A percentile compares a stretch with the other conserved stretches of the same genome.
These are phyloP conservation scores for Papiliotrema fonsecae DNA, from an alignment of 1,284 basidiomycete genomes.

Conservation along the genomic window DNA sequence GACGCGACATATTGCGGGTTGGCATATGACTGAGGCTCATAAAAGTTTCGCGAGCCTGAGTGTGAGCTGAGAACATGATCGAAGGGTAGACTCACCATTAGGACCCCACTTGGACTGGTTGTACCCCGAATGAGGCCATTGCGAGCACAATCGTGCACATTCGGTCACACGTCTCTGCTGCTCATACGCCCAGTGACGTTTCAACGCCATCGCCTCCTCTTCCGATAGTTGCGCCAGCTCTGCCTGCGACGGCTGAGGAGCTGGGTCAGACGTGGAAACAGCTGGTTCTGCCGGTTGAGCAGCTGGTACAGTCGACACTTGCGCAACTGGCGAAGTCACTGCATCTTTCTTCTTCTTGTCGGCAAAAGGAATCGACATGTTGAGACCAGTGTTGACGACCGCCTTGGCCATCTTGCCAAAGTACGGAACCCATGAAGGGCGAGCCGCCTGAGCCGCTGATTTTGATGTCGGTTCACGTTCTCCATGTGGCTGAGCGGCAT, in stretches of 20 bases:
- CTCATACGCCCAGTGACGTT: slow-evolving; percentile 32
- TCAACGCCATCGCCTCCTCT: slow-evolving; percentile 9
- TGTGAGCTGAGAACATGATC: background rate
- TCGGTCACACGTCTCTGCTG: slow-evolving; percentile 31
- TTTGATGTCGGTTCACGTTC: background rate
- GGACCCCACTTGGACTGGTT: slow-evolving; percentile 69
- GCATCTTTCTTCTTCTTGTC: slow-evolving; percentile 6
- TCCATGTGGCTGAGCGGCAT: slow-evolving; percentile 8
- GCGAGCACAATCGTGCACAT: slow-evolving; percentile 47
- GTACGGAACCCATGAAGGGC: slow-evolving; percentile 33
- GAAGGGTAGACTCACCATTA: slow-evolving; percentile 51
- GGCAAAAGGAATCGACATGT: slow-evolving; percentile 15
- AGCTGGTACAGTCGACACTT: no score
- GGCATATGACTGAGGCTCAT: slow-evolving; percentile 66
- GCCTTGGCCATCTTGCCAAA: slow-evolving; percentile 42
- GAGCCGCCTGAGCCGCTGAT: slow-evolving; percentile 2
- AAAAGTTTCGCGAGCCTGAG: slow-evolving; percentile 46
- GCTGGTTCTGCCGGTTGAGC: background rate
- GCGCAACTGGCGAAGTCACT: background rate
- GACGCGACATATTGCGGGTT: slow-evolving; percentile 60
- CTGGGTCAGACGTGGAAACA: background rate
- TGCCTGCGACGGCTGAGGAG: slow-evolving; percentile 6
- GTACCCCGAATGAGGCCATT: slow-evolving; percentile 75
- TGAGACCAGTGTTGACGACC: slow-evolving; percentile 25
- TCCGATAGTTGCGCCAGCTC: slow-evolving; percentile 9